Conservation (phyloP, 495 filamentous ascomycete genomes). For the Aspergillus hancockii region DNA sequence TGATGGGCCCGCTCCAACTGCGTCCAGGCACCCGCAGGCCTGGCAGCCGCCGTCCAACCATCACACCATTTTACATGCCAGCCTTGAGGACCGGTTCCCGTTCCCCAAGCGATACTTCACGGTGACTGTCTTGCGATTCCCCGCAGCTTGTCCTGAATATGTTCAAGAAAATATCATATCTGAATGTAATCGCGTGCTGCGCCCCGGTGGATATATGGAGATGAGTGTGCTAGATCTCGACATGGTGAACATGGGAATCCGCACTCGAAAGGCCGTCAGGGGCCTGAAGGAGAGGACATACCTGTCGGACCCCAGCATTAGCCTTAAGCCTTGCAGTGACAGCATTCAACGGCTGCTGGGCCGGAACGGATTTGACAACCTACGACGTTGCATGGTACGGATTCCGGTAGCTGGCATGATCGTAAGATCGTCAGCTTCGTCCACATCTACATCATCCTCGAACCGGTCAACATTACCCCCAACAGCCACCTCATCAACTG, state of each 20-base stretch:
- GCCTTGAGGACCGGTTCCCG: slow-evolving; percentile 71
- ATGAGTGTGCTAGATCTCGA: slow-evolving; percentile 82
- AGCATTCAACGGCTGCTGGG: slow-evolving; percentile 75
- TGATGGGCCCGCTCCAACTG: slow-evolving; percentile 33
- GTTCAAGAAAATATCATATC: slow-evolving; percentile 79
- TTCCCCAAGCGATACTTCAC: slow-evolving; percentile 87
- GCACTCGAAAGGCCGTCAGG: slow-evolving; percentile 73
- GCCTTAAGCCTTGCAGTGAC: slow-evolving; percentile 75
- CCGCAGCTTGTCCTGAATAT: slow-evolving; percentile 67
- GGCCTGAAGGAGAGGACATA: slow-evolving; percentile 76
- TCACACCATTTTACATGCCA: slow-evolving; percentile 74
- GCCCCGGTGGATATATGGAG: slow-evolving; percentile 87
- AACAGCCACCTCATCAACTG: slow-evolving; percentile 29
- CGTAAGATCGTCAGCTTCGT: slow-evolving; percentile 42
- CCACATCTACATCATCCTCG: slow-evolving; percentile 29
- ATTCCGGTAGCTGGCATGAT: slow-evolving; percentile 83
- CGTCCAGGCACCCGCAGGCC: slow-evolving; percentile 39
- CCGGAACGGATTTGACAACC: slow-evolving; percentile 75
- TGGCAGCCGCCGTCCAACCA: slow-evolving; percentile 76
- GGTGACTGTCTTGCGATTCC: slow-evolving; percentile 86
- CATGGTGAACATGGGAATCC: slow-evolving; percentile 82
- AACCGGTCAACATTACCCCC: slow-evolving; percentile 26
- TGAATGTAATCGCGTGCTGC: slow-evolving; percentile 88
- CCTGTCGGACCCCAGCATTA: slow-evolving; percentile 59
- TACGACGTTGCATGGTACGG: slow-evolving; percentile 85